Base-by-base conservation (phyloP, 1,284 basidiomycete species). In the Rhizoctonia solani region DNA sequence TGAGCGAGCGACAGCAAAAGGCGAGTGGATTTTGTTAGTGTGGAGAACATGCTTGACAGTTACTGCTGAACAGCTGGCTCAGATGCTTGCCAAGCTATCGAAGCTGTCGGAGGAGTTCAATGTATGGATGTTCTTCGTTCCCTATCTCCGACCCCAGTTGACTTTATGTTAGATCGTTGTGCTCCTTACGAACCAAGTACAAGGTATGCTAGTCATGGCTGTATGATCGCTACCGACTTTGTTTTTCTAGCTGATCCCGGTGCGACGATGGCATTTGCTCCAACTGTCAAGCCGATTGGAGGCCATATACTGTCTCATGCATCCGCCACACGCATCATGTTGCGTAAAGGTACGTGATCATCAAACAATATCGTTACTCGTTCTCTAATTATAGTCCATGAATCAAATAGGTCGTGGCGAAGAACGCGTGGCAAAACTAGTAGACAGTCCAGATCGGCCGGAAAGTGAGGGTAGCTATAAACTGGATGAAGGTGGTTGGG, bases 401-500 rank as follows among this genome's bases (percentile, higher is more conserved):
- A 16, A 14, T 56, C 3, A 41, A 41, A 32, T 46, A 90, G 93
- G 94, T 71, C 87, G 93, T 50, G 94, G 92, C 3, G 94, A 96
- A 75, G 94, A 97, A 79, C 89, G 94, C 67, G 92, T 96, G 30
- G 93, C 93, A n/a, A 97, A 96, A 75, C 82, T 97, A 2, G 90
- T 94, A 44, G 94, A 97, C 75, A 94, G 91, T 73, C 94, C 94
- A 3, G 94, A 96, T 75, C 85, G 89, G 72, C 92, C 92, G 6
- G 93, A 95, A 78, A 93, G 90, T 72, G 93, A 95, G 78, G 93
- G 93, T 1, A 93, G 92, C 1, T 95, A 95, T 77, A 92, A 92
- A 75, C 81, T 95, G 29, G 90, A 92, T 72, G 90, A 92, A 81
- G 90, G 90, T 42, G 90, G 90, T 34, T 92, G 90, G 90, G 81